Conservation (phyloP, 1,284 basidiomycete species). For the Cutaneotrichosporon sp. region DNA sequence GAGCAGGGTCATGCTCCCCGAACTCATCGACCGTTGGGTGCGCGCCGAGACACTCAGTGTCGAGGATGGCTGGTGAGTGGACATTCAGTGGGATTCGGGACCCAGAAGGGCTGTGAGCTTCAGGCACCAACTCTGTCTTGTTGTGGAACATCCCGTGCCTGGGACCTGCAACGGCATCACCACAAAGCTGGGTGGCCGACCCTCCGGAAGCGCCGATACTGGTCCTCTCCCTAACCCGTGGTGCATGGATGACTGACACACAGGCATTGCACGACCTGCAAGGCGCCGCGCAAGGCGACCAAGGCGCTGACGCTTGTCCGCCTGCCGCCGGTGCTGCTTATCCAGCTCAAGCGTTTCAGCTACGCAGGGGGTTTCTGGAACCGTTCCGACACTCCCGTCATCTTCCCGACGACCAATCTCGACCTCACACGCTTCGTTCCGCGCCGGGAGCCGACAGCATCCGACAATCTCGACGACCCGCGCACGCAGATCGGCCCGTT, state of each 20-base stretch:
- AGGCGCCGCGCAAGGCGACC: conserved; percentile 74
- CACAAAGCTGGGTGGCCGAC: not conserved
- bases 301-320: conserved; percentile 86
- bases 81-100: not conserved
- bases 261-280: conserved; percentile 93
- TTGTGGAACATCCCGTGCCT: not conserved
- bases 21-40: conserved; percentile 89
- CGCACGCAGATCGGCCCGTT: conserved; percentile 79
- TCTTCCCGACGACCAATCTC: conserved; percentile 79
- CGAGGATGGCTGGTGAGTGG: conserved; percentile 84
- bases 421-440: conserved; percentile 94
- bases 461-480: conserved; percentile 63
- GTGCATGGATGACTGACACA: not conserved
- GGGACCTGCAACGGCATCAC: conserved; percentile 1
- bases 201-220: not conserved
- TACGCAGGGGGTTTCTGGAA: conserved; percentile 86
- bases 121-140: not conserved
- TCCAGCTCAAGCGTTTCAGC: conserved; percentile 95
- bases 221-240: not conserved
- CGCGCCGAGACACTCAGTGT: conserved; percentile 88
- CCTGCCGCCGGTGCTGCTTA: conserved; percentile 88
- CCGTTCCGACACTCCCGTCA: conserved; percentile 86
- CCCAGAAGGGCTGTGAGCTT: not conserved
- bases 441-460: conserved; percentile 65
- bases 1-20: conserved; percentile 70